A percentile compares a stretch with the other conserved stretches of the same genome.
Conservation (phyloP, 306 rosid genomes). For the Malus orientalis region DNA sequence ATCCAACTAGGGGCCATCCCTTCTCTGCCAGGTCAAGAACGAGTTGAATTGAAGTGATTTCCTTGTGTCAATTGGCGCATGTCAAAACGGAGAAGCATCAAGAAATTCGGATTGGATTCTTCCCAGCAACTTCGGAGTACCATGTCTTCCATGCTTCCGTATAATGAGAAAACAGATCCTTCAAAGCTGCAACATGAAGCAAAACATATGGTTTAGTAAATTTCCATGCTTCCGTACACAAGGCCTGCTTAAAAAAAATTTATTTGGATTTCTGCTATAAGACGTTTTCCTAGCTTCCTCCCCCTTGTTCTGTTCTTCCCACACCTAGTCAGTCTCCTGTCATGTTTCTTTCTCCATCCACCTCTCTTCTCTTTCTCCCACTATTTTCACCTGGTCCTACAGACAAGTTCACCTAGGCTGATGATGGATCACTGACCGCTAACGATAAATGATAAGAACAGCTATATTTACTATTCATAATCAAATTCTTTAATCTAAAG, state of each 20-base stretch:
- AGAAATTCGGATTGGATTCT: conserved; percentile 41
- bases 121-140: conserved; percentile 71
- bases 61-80: background rate
- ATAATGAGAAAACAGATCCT: conserved; percentile 79
- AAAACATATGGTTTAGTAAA: conserved; percentile 3
- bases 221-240: background rate
- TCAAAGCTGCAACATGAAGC: conserved; percentile 49
- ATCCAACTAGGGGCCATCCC: conserved; percentile 11
- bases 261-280: background rate
- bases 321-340: background rate
- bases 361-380: background rate
- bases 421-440: background rate
- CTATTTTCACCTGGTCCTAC: conserved; percentile 3
- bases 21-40: background rate
- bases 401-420: background rate
- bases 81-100: conserved; percentile 19
- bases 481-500: background rate
- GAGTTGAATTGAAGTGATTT: conserved; percentile 3
- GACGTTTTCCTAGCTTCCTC: background rate
- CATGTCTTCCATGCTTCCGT: conserved; percentile 85
- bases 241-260: background rate
- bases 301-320: background rate
- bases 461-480: background rate
- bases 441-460: background rate
- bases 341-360: background rate